phyloP scores from a whole-genome alignment of 225 moss, liverwort and hornwort species.

The Pseudoscleropodium purum region DNA sequence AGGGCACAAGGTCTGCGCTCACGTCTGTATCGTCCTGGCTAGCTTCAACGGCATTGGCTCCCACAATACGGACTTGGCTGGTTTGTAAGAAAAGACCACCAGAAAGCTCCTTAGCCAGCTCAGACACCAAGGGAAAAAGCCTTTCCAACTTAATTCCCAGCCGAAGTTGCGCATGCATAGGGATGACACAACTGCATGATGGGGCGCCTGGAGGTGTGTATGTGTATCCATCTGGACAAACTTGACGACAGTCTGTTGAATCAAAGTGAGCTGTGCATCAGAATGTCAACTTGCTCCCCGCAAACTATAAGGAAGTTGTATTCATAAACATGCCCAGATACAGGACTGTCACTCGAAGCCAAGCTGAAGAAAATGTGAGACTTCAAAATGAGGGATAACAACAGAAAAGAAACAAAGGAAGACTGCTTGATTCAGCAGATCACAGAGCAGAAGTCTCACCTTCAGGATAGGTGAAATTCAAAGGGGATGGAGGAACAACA shows the following conservation, averaged over 20 bases:
- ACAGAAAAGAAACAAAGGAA: neutral
- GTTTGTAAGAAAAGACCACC: constrained; percentile 51
- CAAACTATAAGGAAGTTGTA: neutral
- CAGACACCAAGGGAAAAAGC: constrained; percentile 47
- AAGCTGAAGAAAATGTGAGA: neutral
- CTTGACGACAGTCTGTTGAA: constrained; percentile 33
- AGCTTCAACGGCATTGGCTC: constrained; percentile 40
- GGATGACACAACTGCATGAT: constrained; percentile 61
- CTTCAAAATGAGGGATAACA: neutral
- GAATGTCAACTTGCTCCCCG: neutral
- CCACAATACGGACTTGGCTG: constrained; percentile 61
- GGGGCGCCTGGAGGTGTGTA: constrained; percentile 55
- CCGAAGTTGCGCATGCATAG: constrained; percentile 45
- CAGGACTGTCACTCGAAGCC: neutral
- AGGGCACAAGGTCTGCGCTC: constrained; percentile 47
- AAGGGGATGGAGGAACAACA: constrained; percentile 11
- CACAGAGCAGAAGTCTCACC: neutral
- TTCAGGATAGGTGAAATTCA: constrained; percentile 14
- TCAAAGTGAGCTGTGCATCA: neutral
- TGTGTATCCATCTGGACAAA: constrained; percentile 56
- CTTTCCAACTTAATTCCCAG: constrained; percentile 45
- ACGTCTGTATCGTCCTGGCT: constrained; percentile 49
- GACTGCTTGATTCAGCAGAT: neutral
- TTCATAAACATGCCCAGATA: neutral
- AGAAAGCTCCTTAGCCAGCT: constrained; percentile 57